A percentile compares a stretch with the other conserved stretches of the same genome.
Evolutionary conservation across 2,329 filamentous ascomycete genomes (phyloP).

Genomic region (Aspergillus sp.): DNA sequence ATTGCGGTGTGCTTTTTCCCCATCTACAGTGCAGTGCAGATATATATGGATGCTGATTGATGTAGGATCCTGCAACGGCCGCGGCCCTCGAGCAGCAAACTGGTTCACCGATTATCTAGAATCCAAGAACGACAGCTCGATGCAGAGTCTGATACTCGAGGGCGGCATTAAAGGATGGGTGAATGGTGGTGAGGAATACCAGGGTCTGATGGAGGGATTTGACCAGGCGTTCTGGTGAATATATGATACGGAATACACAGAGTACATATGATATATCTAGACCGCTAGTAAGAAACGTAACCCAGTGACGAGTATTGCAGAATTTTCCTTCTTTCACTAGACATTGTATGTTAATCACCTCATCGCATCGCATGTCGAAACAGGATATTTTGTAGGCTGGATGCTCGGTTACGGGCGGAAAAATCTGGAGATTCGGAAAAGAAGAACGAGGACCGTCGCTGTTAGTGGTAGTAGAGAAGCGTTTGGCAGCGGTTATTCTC

Average conservation of each 20-base stretch:
- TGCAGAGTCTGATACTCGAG: slow-evolving; percentile 47
- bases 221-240: slow-evolving; percentile 6
- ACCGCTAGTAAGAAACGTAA: too few species aligned
- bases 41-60: neutral
- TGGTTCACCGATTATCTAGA: slow-evolving; percentile 54
- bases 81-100: slow-evolving; percentile 50
- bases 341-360: too few species aligned
- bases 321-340: too few species aligned
- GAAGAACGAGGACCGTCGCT: neutral
- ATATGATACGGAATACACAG: neutral
- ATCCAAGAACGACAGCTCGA: slow-evolving; percentile 33
- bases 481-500: neutral
- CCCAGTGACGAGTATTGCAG: too few species aligned
- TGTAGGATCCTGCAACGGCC: slow-evolving; percentile 51
- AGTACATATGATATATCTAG: too few species aligned
- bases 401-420: slow-evolving; percentile 19
- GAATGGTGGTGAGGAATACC: slow-evolving; percentile 44
- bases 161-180: slow-evolving; percentile 56
- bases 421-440: neutral
- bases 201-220: slow-evolving; percentile 45
- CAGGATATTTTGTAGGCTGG: slow-evolving; percentile 41
- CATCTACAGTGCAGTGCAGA: neutral
- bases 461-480: slow-evolving; percentile 12
- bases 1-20: slow-evolving; percentile 32
- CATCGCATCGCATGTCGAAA: too few species aligned